phyloP scores from a whole-genome alignment of 805 yeast species.

The Yarrowia sp. region DNA sequence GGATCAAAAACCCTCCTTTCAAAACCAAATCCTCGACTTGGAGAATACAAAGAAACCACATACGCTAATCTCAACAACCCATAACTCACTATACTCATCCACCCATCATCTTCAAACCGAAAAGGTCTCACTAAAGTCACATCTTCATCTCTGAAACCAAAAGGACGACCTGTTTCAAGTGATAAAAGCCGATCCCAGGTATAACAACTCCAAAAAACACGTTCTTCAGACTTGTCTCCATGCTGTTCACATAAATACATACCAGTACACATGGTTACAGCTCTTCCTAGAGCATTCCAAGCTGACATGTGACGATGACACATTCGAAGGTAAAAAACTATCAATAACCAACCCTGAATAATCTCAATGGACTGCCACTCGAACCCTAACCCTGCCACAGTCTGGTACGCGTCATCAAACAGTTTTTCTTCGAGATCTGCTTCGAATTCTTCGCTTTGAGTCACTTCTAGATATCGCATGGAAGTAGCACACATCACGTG shows the following conservation, averaged over 20 bases:
- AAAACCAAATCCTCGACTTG: constrained; percentile 28
- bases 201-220: constrained; percentile 57
- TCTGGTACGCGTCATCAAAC: constrained; percentile 44
- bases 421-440: constrained; percentile 44
- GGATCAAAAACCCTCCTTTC: constrained; percentile 27
- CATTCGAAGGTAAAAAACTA: constrained; percentile 46
- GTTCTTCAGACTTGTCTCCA: constrained; percentile 35
- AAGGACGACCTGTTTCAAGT: constrained; percentile 51
- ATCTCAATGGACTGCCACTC: constrained; percentile 55
- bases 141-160: constrained; percentile 42
- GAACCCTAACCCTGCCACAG: constrained; percentile 44
- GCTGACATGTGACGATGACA: constrained; percentile 48
- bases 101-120: constrained; percentile 33
- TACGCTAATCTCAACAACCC: constrained; percentile 30
- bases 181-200: constrained; percentile 54
- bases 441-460: constrained; percentile 31
- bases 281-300: constrained; percentile 45
- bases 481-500: constrained; percentile 51
- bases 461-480: constrained; percentile 51
- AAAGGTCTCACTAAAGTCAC: constrained; percentile 36
- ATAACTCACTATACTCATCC: constrained; percentile 45
- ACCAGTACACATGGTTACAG: constrained; percentile 46
- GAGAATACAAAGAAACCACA: constrained; percentile 28
- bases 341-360: constrained; percentile 51
- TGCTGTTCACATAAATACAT: constrained; percentile 44